Base-by-base conservation (phyloP, 495 filamentous ascomycete species). In the Usnea hakonensis region DNA sequence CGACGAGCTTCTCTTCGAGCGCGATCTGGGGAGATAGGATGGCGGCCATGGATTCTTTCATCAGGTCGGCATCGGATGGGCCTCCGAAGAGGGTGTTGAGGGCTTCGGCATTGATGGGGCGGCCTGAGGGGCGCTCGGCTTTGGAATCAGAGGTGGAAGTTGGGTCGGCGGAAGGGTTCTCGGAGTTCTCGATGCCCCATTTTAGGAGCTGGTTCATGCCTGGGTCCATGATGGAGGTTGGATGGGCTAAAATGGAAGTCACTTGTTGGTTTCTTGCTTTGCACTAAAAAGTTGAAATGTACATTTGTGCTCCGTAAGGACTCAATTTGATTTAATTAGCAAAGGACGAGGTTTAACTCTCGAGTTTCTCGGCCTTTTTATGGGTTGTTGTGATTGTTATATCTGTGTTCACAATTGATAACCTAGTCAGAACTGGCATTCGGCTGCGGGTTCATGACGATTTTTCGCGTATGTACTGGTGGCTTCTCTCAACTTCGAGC, bases 171-270 rank as follows among this genome's bases (percentile, higher is more conserved):
- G 72, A 73, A 8, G 76, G 72, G 10, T 74, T 68, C 10, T 76
- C 72, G 17, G 88, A 87, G 77, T 96, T 90, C 71, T 95, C 83
- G 74, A 97, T 87, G 73, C 88, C 81, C 94, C 94, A 98, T 84
- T 90, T 90, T 60, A 98, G 87, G 76, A 98, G 89, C 66, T 86
- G 80, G 73, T 87, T 88, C 75, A 89, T 77, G 60, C 77, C 75
- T 32, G 82, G 77, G 64, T 87, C 78, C 77, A 78, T 83, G 68
- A 68, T 79, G 63, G 46, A 57, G 43, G 43, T n/a, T 36, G 16
- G 3, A 14, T 19, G 48, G 10, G 5, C 5, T 6, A 28, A 30
- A 6, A 16, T 5, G 4, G 9, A 26, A 16, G 21, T 7, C n/a
- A 26, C 10, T 11, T 26, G 14, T 21, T 26, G 14, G 2, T 8